Evolutionary conservation across 2,329 filamentous ascomycete species (phyloP), one percentile per base, ranked within the genome.

Genomic region (Sporothrix mexicana): DNA sequence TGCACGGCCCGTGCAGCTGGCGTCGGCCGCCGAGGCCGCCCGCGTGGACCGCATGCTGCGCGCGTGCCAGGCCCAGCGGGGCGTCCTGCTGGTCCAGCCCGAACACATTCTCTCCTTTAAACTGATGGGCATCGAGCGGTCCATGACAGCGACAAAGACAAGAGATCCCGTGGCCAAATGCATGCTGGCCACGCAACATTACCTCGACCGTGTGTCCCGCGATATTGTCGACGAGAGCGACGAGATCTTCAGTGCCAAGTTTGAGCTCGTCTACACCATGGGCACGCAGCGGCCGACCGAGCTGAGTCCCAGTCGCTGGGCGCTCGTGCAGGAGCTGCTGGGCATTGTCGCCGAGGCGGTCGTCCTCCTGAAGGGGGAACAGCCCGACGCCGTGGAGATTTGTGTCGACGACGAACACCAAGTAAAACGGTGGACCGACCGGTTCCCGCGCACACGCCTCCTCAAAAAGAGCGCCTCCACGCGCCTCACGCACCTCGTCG

Each of bases 171-270:
- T 62, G 73, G 0, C 77, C 89, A 36, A 30, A 1, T 6, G 25
- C 25, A 61, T 61, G 15, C 74, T 86, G 0, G 20, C 77, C 0
- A 83, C 79, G 0, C 85, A 88, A n/a, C 30, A 79, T 0, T 86
- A 84, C 74, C 80, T 91, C 0, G 79, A 86, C 43, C 15, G 68
- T 0, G 73, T 79, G 1, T 82, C 85, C 0, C 81, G 88, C 0
- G 89, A 91, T 74, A 83, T 92, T 1, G 81, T 92, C 0, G 90
- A 92, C 72, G 89, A 92, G 78, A 89, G 87, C 53, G 90, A 92
- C 66, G 88, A 91, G 72, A 88, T 88, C 71, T 87, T 91, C 59
- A 88, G 84, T 59, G 83, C 85, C 3, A 87, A 86, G 64, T 90
- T 90, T 53, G 88, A 92, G 76, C 78, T 92, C 0, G 82, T 92